These are phyloP conservation scores for Mortierella sp. DNA, from an alignment of 371 early-diverging fungal species.

Conservation along the genomic window DNA sequence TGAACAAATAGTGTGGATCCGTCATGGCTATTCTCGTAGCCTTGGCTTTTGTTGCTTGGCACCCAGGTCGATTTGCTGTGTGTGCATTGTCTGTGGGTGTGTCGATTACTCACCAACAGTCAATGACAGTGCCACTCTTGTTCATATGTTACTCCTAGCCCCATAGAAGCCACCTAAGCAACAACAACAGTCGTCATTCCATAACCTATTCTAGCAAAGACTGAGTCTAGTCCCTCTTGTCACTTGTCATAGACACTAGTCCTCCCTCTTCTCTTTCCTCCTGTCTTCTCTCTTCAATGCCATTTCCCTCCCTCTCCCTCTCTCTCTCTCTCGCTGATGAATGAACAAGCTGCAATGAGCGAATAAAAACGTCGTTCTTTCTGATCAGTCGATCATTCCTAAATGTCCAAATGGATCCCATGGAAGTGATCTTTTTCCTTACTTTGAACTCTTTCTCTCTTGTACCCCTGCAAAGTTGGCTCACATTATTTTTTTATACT, in stretches of 20 bases:
- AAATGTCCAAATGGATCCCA: slow-evolving; percentile 11
- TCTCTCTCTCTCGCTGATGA: background rate
- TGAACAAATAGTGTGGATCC: too few relatives aligned
- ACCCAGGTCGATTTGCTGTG: too few relatives aligned
- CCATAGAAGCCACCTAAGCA: background rate
- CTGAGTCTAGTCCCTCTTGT: background rate
- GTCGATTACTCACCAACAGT: too few relatives aligned
- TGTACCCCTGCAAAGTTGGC: background rate
- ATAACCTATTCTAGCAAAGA: background rate
- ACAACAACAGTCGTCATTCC: background rate
- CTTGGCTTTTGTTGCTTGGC: too few relatives aligned
- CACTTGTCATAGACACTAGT: background rate
- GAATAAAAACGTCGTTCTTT: background rate
- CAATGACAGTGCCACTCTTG: too few relatives aligned
- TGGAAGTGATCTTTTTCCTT: slow-evolving; percentile 6
- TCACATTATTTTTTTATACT: background rate
- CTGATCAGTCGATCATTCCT: slow-evolving; percentile 2
- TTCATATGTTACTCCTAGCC: too few relatives aligned
- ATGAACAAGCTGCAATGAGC: background rate
- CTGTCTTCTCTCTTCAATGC: background rate
- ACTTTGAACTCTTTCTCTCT: background rate
- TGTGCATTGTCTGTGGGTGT: too few relatives aligned
- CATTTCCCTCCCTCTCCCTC: background rate
- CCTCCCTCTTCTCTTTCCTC: background rate
- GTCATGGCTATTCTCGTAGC: too few relatives aligned